phyloP scores from a whole-genome alignment of 176 grass and related monocot species.

The Chrysopogon serrulatus region DNA sequence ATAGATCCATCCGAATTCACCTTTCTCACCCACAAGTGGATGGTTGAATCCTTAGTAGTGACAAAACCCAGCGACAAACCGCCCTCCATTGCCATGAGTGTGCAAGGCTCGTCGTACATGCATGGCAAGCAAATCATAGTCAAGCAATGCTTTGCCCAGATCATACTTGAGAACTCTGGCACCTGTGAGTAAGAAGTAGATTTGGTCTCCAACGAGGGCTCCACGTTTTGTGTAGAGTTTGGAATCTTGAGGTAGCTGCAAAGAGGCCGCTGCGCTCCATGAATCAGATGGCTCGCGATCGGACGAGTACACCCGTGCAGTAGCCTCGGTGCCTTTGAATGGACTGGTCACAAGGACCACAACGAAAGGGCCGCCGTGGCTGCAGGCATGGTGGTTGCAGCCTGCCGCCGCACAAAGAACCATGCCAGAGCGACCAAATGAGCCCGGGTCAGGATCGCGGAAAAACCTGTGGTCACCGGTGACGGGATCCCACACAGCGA shows the following conservation, averaged over 20 bases:
- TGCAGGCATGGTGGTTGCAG: not conserved
- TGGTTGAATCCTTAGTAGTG: too few relatives aligned
- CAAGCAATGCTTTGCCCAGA: not conserved
- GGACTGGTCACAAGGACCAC: not conserved
- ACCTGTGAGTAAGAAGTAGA: not conserved
- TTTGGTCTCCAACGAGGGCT: not conserved
- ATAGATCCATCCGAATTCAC: too few relatives aligned
- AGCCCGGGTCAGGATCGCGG: not conserved
- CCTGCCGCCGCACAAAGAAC: not conserved
- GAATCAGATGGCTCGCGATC: too few relatives aligned
- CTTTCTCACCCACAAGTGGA: too few relatives aligned
- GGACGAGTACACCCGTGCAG: not conserved
- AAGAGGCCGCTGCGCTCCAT: not conserved
- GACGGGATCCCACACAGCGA: not conserved
- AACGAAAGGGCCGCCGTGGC: not conserved
- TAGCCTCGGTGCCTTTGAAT: not conserved
- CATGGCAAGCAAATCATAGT: not conserved
- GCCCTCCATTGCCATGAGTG: too few relatives aligned
- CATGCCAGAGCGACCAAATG: not conserved
- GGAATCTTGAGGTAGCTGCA: too few relatives aligned
- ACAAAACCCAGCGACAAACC: too few relatives aligned
- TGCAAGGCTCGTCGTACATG: too few relatives aligned
- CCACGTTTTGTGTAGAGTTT: not conserved
- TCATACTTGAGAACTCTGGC: not conserved
- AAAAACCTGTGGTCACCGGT: not conserved